Evolutionary conservation across 2,329 filamentous ascomycete species (phyloP), one percentile per base, ranked within the genome.

Genomic region (Colletotrichum sp.): DNA sequence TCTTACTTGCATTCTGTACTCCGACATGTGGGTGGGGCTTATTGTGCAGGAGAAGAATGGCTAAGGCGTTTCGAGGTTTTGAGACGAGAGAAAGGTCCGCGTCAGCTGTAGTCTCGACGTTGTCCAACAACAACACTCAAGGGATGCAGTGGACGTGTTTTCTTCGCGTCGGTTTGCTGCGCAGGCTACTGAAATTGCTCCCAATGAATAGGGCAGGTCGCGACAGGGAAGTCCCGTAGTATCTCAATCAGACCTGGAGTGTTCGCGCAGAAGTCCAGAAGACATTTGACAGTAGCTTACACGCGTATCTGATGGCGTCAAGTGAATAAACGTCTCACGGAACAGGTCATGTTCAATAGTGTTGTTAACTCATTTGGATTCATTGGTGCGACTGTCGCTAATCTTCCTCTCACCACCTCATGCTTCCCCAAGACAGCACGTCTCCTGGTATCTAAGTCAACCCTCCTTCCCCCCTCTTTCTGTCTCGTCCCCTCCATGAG

Each of bases 331-430:
- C 39, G 3, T 48, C 39, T 48, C 39, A n/a, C 39, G 18, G 39
- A n/a, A 43, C 5, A 10, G 8, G 6, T 43, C 18, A n/a, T 10
- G 18, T 43, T 6, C 2, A 3, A 52, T 22, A 1, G 28, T 48
- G 10, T 48, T 48, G 56, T 75, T 73, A 48, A 75, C 74, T 34
- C 64, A 48, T 75, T 73, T 48, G 34, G 61, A 68, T 73, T 36
- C 64, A 66, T 39, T 65, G 61, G 56, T 34, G 74, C 70, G 65
- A 62, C 74, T 60, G 48, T 73, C 58, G 70, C 74, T 69, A 56
- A 13, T 75, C 74, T 48, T 68, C 74, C 74, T 74, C 74, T 75
- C 74, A 73, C 74, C 74, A 69, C 74, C 74, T 75, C 74, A 69
- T 73, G 74, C 61, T 16, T 62, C 32, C 43, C 55, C 32, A 8